Conservation (phyloP, 306 rosid genomes). For the Cajanus cajan region DNA sequence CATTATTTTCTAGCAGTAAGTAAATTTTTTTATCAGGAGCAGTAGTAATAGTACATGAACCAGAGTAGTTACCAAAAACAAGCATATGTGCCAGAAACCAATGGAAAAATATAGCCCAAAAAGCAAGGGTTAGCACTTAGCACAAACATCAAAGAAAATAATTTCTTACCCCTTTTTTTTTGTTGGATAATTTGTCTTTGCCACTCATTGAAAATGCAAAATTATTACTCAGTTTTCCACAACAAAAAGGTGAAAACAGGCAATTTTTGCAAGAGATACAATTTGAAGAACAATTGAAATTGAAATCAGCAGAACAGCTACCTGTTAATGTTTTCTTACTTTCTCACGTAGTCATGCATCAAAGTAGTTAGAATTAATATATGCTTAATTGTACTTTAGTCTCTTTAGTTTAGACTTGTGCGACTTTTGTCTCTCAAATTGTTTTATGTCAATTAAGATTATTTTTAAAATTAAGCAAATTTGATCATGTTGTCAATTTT, state of each 20-base stretch:
- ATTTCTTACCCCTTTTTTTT: neutral
- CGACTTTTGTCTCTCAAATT: neutral
- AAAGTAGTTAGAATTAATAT: neutral
- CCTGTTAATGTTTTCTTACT: neutral
- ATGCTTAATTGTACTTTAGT: neutral
- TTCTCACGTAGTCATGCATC: neutral
- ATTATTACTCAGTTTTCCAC: neutral
- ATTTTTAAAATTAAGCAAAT: neutral
- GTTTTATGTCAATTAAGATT: neutral
- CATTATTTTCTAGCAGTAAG: constrained; percentile 45
- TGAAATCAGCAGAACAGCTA: neutral
- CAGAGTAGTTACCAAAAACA: neutral
- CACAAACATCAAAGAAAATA: neutral
- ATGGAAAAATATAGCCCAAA: neutral
- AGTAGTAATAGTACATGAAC: neutral
- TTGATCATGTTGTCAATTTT: neutral
- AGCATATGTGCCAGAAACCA: neutral
- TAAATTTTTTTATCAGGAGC: neutral
- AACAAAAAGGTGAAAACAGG: neutral
- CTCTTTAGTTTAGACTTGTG: neutral
- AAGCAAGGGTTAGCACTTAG: neutral
- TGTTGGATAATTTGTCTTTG: neutral
- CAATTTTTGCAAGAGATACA: neutral
- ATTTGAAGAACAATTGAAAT: neutral
- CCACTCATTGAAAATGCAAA: neutral